Percentiles rank a stretch among this genome's conserved stretches.
phyloP scores from a whole-genome alignment of 192 early-diverging fungal species.

The Diversispora epigaea region DNA sequence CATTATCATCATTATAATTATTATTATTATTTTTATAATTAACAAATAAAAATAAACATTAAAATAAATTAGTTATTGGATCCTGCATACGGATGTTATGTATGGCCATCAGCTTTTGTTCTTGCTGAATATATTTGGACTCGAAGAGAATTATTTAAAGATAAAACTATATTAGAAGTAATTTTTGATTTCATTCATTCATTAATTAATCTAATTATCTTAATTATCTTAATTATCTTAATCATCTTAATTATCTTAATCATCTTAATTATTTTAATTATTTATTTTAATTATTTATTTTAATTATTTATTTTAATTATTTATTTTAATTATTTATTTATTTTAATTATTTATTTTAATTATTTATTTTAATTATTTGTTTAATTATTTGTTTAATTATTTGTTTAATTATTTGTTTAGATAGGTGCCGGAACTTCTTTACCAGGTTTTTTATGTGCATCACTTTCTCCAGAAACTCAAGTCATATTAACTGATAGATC shows the following conservation, averaged over 20 bases:
- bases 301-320: no score
- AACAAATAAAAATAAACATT: background rate
- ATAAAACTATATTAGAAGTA: constrained; percentile 43
- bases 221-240: background rate
- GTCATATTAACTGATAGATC: constrained; percentile 47
- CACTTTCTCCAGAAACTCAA: background rate
- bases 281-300: no score
- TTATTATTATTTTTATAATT: background rate
- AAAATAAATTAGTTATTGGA: constrained; percentile 47
- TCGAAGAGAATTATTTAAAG: constrained; percentile 36
- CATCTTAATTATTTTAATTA: no score
- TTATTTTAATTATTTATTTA: background rate
- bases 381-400: no score
- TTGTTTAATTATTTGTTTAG: constrained; percentile 38
- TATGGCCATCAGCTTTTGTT: constrained; percentile 74
- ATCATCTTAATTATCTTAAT: constrained; percentile 1
- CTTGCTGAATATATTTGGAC: constrained; percentile 60
- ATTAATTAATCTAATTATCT: no score
- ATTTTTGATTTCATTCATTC: background rate
- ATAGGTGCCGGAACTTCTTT: constrained; percentile 67
- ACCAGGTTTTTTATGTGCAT: constrained; percentile 57
- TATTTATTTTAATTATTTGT: constrained; percentile 24
- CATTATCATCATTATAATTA: background rate
- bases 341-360: no score
- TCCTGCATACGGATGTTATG: constrained; percentile 60